A percentile compares a stretch with the other conserved stretches of the same genome.
Conservation (phyloP, 2,329 filamentous ascomycete genomes). For the Penicillium sp. region DNA sequence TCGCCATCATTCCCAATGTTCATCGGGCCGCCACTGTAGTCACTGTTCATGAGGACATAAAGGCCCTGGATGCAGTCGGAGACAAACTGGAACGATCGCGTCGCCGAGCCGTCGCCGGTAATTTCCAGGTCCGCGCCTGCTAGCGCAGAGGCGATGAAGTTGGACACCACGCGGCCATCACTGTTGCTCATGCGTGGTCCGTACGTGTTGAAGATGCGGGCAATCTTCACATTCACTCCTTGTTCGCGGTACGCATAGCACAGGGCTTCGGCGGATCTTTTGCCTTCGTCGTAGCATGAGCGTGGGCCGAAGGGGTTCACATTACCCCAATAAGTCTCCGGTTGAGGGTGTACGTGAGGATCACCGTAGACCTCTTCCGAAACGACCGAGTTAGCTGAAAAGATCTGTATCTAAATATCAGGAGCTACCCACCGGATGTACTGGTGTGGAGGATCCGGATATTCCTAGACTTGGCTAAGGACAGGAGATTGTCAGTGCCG, state of each 20-base stretch:
- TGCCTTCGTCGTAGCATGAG: constrained; percentile 46
- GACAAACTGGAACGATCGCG: constrained; percentile 34
- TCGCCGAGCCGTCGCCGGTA: constrained; percentile 31
- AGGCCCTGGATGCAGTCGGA: constrained; percentile 32
- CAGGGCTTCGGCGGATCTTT: constrained; percentile 41
- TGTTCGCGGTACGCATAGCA: constrained; percentile 33
- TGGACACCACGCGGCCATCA: constrained; percentile 35
- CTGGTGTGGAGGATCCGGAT: constrained; percentile 31
- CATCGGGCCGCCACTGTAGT: constrained; percentile 26
- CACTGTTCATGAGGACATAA: constrained; percentile 29
- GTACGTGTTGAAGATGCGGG: constrained; percentile 38
- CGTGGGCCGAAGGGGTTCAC: constrained; percentile 44
- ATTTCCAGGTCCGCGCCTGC: constrained; percentile 25
- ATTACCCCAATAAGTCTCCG: constrained; percentile 38
- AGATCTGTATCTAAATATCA: too few relatives aligned
- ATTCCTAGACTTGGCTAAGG: constrained; percentile 28
- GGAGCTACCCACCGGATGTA: constrained; percentile 26
- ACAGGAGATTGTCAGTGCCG: constrained; percentile 33
- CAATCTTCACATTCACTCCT: constrained; percentile 27
- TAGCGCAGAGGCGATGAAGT: constrained; percentile 32
- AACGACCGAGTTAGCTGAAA: too few relatives aligned
- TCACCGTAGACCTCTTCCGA: constrained; percentile 35
- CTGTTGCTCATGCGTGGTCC: constrained; percentile 31
- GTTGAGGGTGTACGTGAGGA: constrained; percentile 32
- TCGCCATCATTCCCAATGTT: constrained; percentile 35